A percentile compares a stretch with the other conserved stretches of the same genome.
Conservation (phyloP, 352 stramenopile species). For the Globisporangium recalcitrans region DNA sequence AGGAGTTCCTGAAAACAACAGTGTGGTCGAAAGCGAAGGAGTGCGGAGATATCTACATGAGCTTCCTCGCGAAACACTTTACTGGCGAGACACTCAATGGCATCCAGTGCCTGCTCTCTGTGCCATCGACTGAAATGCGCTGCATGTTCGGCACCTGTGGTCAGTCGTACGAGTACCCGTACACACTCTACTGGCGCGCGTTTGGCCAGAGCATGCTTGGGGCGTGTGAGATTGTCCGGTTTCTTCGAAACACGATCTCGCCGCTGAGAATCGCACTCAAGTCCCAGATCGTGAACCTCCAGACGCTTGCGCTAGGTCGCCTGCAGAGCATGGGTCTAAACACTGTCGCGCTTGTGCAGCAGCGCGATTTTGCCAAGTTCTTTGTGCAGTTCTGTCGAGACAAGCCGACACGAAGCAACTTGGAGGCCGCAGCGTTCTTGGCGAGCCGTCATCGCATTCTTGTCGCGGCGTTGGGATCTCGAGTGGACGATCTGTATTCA, state of each 20-base stretch:
- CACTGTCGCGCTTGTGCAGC: slow-evolving; percentile 49
- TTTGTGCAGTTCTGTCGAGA: slow-evolving; percentile 44
- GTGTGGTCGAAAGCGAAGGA: slow-evolving; percentile 45
- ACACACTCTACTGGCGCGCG: slow-evolving; percentile 62
- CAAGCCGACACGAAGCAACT: slow-evolving; percentile 14
- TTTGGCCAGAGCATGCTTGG: slow-evolving; percentile 70
- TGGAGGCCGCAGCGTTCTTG: slow-evolving; percentile 38
- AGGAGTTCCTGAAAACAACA: slow-evolving; percentile 55
- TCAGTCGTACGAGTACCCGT: slow-evolving; percentile 8
- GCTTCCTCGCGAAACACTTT: slow-evolving; percentile 71
- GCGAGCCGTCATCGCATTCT: slow-evolving; percentile 33
- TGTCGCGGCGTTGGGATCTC: slow-evolving; percentile 27
- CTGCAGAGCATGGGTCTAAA: slow-evolving; percentile 49
- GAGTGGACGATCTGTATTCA: slow-evolving; percentile 45
- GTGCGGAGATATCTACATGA: slow-evolving; percentile 68
- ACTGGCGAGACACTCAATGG: slow-evolving; percentile 37
- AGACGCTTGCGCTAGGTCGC: slow-evolving; percentile 45
- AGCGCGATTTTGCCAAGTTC: slow-evolving; percentile 44
- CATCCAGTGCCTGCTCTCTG: slow-evolving; percentile 45
- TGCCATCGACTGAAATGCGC: slow-evolving; percentile 43
- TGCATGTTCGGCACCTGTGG: slow-evolving; percentile 44
- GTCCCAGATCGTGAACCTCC: slow-evolving; percentile 45
- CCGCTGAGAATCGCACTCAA: slow-evolving; percentile 48
- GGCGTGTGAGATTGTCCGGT: slow-evolving; percentile 60
- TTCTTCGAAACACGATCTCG: slow-evolving; percentile 43